These are phyloP conservation scores for Sungouiella thailandica DNA, from an alignment of 805 yeast genomes.

Conservation along the genomic window DNA sequence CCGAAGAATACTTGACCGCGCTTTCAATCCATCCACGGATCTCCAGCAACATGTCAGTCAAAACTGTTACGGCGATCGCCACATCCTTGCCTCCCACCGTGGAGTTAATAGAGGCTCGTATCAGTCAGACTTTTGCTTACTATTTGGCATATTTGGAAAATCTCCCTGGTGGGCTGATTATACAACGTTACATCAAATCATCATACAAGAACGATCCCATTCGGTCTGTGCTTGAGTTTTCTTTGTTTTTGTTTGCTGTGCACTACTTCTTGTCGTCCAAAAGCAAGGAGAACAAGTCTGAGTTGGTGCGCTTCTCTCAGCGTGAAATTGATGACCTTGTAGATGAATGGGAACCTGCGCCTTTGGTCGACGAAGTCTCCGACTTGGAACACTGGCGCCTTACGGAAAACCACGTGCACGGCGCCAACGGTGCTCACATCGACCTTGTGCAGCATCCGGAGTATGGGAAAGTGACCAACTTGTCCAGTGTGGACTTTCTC, in stretches of 20 bases:
- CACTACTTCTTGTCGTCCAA: slow-evolving; percentile 76
- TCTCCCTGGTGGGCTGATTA: slow-evolving; percentile 54
- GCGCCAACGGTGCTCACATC: slow-evolving; percentile 44
- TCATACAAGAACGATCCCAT: slow-evolving; percentile 93
- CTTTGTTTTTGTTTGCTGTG: slow-evolving; percentile 74
- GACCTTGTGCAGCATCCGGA: slow-evolving; percentile 23
- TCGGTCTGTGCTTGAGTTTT: slow-evolving; percentile 76
- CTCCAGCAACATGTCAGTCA: not conserved
- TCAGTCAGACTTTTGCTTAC: slow-evolving; percentile 29
- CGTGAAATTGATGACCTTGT: slow-evolving; percentile 77
- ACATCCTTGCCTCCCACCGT: slow-evolving; percentile 31
- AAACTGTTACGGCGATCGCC: not conserved
- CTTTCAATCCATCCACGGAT: too few relatives aligned
- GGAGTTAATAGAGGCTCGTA: slow-evolving; percentile 29
- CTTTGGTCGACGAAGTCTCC: slow-evolving; percentile 56
- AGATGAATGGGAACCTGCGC: slow-evolving; percentile 90
- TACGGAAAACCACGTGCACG: slow-evolving; percentile 54
- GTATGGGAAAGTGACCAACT: slow-evolving; percentile 46
- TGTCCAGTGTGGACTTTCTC: slow-evolving; percentile 70
- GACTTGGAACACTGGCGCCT: slow-evolving; percentile 58
- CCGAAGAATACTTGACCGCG: too few relatives aligned
- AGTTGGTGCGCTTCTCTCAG: slow-evolving; percentile 53
- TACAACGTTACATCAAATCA: slow-evolving; percentile 68
- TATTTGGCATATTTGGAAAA: slow-evolving; percentile 33
- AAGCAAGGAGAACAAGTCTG: slow-evolving; percentile 69